Evolutionary conservation across 768 basidiomycete species (phyloP).

Genomic region (Scleroderma citrinum): DNA sequence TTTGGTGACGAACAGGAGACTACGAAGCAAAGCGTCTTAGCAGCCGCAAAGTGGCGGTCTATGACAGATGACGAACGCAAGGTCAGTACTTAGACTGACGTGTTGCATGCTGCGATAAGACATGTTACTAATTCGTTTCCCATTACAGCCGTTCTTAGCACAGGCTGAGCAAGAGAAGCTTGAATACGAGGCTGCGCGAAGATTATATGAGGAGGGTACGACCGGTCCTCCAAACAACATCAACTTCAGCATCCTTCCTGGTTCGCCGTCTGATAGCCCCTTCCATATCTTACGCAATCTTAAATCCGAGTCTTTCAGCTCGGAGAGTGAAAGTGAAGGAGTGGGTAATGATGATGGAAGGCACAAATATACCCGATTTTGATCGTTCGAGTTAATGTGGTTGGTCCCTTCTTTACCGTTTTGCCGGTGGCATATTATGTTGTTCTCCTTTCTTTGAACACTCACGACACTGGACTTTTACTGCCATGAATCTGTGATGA

Average conservation of each 20-base stretch:
- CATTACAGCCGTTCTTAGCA: conserved; percentile 75
- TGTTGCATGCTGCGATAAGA: neutral
- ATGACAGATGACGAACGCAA: conserved; percentile 93
- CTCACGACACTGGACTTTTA: conserved; percentile 26
- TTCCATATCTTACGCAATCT: conserved; percentile 40
- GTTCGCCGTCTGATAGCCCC: conserved; percentile 48
- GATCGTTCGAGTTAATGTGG: conserved; percentile 19
- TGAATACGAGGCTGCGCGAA: conserved; percentile 82
- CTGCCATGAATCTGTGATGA: conserved; percentile 7
- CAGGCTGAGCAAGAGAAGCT: conserved; percentile 95
- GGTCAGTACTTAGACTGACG: conserved; percentile 41
- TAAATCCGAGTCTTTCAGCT: conserved; percentile 56
- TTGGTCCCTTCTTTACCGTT: conserved; percentile 13
- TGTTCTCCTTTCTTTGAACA: conserved; percentile 19
- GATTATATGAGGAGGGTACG: conserved; percentile 82
- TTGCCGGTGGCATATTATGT: conserved; percentile 2
- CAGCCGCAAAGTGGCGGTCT: conserved; percentile 88
- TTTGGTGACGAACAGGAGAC: conserved; percentile 92
- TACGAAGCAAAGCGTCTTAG: conserved; percentile 89
- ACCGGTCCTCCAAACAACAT: conserved; percentile 63
- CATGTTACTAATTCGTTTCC: conserved; percentile 8
- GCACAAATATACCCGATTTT: conserved; percentile 33
- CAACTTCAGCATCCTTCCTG: conserved; percentile 77
- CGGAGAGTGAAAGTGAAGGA: conserved; percentile 68
- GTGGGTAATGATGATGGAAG: conserved; percentile 44